Evolutionary conservation across 768 basidiomycete genomes (phyloP), one percentile per base, ranked within the genome.

Genomic region (Lyophyllum shimeji): DNA sequence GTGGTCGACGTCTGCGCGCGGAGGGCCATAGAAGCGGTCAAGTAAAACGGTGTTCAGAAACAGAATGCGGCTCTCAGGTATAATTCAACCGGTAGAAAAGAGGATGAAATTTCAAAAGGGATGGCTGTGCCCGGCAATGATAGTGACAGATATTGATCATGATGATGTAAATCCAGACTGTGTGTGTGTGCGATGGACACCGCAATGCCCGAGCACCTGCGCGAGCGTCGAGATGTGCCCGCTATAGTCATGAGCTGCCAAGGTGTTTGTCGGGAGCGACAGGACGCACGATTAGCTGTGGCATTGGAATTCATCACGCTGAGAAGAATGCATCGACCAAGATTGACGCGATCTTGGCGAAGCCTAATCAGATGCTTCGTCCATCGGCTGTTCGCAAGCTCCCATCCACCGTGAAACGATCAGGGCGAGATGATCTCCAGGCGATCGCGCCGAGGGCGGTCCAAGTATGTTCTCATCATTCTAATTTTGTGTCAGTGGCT

Each of bases 1-100:
- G 89, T 85, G 1, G 84, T 84, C 43, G 88, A 90, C 60, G 86
- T 71, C 76, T 85, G 87, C 62, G 85, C 76, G 64, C 84, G 78
- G 50, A 83, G 79, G 71, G 84, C 76, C 87, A 89, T 89, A 29
- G 46, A 27, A 25, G 7, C 25, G n/a, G 25, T 46, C 45, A 46
- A 46, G 45, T 1, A 27, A 27, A 27, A 13, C 15, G 17, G 45
- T 21, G 17, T 25, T 46, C 25, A n/a, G 17, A 29, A 29, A 17
- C 18, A 17, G 46, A 29, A 46, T n/a, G 27, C 50, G 13, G 27
- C n/a, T 33, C 11, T 29, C 47, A 46, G 39, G 29, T n/a, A n/a
- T n/a, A n/a, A n/a, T 3, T 5, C 27, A 18, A 25, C 11, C n/a
- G 17, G 42, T 17, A 37, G 23, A 6, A 42, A 49, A 48, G 25